Conservation (phyloP, 2,329 filamentous ascomycete species). For the Chaetomiaceae sp. region DNA sequence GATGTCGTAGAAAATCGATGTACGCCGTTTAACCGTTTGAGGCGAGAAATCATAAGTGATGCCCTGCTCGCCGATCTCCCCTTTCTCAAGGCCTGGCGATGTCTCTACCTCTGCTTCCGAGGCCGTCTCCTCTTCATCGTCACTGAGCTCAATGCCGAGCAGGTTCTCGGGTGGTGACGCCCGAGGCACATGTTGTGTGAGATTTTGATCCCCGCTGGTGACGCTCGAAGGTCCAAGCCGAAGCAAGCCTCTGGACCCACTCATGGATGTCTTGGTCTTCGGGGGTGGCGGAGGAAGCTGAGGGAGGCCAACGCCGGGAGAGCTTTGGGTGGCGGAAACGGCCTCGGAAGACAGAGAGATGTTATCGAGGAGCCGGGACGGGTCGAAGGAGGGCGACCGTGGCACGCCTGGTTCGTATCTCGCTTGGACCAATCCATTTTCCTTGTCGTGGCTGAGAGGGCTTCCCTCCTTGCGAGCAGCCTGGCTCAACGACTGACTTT, state of each 20-base stretch:
- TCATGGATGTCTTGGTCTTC: not conserved
- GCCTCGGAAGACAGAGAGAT: constrained; percentile 4
- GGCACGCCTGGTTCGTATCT: not conserved
- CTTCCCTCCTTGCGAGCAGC: not conserved
- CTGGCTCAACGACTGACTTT: constrained; percentile 10
- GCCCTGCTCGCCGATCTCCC: not conserved
- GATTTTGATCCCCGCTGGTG: too few species aligned
- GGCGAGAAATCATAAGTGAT: not conserved
- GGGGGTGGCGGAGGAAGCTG: not conserved
- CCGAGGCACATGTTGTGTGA: not conserved
- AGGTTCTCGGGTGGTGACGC: not conserved
- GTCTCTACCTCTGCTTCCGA: not conserved
- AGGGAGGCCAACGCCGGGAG: not conserved
- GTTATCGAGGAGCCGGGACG: not conserved
- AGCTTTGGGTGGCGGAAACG: not conserved
- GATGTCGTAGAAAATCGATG: constrained; percentile 5
- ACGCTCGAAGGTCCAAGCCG: not conserved
- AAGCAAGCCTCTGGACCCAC: not conserved
- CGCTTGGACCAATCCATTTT: not conserved
- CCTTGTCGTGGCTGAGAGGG: not conserved
- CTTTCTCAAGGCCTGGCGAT: not conserved
- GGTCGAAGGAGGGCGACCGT: not conserved
- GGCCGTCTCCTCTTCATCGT: not conserved
- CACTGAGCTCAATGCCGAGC: constrained; percentile 1
- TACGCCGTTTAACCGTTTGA: not conserved